Percentiles rank a stretch among this genome's conserved stretches.
phyloP scores from a whole-genome alignment of 176 grass and related monocot species.

The Ananas comosus region DNA sequence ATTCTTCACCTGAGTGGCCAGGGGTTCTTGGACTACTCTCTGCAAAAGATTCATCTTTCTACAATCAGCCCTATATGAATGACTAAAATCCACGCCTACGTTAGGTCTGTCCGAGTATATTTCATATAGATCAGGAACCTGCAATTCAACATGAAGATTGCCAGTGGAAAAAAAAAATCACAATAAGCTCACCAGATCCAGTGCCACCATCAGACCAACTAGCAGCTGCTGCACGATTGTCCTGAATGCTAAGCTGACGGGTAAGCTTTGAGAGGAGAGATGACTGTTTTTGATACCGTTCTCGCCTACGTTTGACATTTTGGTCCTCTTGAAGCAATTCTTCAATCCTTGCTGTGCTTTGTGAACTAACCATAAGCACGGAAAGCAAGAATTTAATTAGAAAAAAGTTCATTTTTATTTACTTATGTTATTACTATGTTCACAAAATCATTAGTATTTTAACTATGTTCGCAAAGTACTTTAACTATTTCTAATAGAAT shows the following conservation, averaged over 20 bases:
- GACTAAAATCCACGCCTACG: no score
- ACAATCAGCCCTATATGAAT: background rate
- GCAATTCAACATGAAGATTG: background rate
- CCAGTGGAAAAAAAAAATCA: background rate
- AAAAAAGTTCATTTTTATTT: background rate
- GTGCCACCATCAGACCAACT: slow-evolving; percentile 32
- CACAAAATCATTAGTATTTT: no score
- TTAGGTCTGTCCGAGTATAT: no score
- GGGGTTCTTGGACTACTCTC: slow-evolving; percentile 35
- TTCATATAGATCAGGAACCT: background rate
- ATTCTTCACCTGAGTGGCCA: slow-evolving; percentile 40
- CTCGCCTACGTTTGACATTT: slow-evolving; percentile 56
- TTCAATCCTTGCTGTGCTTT: slow-evolving; percentile 56
- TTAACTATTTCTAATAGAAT: background rate
- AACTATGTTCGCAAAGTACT: background rate
- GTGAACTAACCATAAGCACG: slow-evolving; percentile 35
- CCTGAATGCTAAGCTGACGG: slow-evolving; percentile 60
- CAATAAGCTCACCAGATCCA: slow-evolving; percentile 28
- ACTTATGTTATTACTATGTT: no score
- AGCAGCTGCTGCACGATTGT: slow-evolving; percentile 39
- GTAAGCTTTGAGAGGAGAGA: slow-evolving; percentile 83
- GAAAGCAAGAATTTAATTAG: background rate
- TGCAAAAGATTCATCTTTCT: slow-evolving; percentile 11
- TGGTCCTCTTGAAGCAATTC: slow-evolving; percentile 80
- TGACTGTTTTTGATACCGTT: slow-evolving; percentile 55